Conservation (phyloP, 352 stramenopile genomes). For the Globisporangium nodosum region DNA sequence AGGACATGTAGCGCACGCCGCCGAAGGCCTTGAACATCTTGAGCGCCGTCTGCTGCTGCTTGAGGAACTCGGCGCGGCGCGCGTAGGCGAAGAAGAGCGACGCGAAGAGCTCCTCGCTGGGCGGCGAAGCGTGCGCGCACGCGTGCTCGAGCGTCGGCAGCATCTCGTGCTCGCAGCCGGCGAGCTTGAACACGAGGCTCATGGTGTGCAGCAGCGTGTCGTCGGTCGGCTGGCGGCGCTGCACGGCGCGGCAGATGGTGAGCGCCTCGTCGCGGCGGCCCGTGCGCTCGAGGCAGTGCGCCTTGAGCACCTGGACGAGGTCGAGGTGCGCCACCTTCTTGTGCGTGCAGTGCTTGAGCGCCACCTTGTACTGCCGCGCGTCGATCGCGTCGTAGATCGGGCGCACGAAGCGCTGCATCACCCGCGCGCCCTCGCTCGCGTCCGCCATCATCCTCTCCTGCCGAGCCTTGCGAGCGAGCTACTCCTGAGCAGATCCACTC, state of each 20-base stretch:
- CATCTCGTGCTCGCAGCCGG: constrained; percentile 72
- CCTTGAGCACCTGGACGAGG: constrained; percentile 81
- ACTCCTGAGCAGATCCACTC: constrained; percentile 1
- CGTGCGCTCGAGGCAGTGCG: constrained; percentile 78
- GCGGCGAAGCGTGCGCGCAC: constrained; percentile 34
- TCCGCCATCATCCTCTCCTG: constrained; percentile 33
- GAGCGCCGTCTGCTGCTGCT: constrained; percentile 84
- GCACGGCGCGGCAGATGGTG: constrained; percentile 56
- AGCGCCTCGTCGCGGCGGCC: constrained; percentile 66
- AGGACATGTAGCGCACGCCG: constrained; percentile 77
- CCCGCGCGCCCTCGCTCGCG: constrained; percentile 35
- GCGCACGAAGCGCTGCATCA: constrained; percentile 71
- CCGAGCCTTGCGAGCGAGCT: neutral
- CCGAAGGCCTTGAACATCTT: constrained; percentile 83
- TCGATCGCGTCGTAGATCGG: constrained; percentile 87
- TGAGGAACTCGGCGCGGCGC: constrained; percentile 59
- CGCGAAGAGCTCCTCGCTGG: constrained; percentile 66
- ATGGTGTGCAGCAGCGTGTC: constrained; percentile 84
- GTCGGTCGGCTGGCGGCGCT: constrained; percentile 63
- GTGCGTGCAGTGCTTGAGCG: constrained; percentile 76
- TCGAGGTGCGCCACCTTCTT: constrained; percentile 76
- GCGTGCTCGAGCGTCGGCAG: constrained; percentile 69
- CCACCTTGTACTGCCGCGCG: constrained; percentile 67
- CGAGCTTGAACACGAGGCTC: constrained; percentile 77
- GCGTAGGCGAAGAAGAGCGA: constrained; percentile 72